A percentile compares a stretch with the other conserved stretches of the same genome.
phyloP scores from a whole-genome alignment of 148 eudicot species.

The Beta vulgaris region DNA sequence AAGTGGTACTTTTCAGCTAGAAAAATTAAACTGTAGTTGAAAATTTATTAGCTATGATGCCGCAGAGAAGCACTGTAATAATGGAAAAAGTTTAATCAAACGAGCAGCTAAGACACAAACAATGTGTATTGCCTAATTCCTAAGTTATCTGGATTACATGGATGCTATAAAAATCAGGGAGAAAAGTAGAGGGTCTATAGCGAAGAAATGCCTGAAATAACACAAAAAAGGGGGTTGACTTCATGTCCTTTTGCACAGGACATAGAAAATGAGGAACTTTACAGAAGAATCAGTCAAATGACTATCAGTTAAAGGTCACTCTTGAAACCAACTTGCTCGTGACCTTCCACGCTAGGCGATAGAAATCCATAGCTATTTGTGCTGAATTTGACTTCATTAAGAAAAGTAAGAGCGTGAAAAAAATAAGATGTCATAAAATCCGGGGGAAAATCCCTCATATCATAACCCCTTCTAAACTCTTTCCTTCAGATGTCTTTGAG shows the following conservation, averaged over 20 bases:
- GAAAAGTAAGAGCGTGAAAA: no score
- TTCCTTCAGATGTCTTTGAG: no score
- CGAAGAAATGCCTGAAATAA: background rate
- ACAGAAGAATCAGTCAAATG: background rate
- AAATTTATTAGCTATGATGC: background rate
- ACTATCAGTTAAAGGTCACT: background rate
- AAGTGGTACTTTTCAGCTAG: background rate
- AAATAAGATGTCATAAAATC: no score
- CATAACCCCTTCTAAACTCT: no score
- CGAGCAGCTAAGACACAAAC: background rate
- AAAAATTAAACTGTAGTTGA: background rate
- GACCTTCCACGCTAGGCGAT: background rate
- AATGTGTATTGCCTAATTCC: background rate
- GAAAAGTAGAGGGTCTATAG: background rate
- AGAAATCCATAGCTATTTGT: background rate
- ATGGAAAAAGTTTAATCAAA: background rate
- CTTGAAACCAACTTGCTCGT: background rate
- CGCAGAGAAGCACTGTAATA: background rate
- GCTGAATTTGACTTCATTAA: background rate
- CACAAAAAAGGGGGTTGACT: background rate
- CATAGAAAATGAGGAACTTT: no score
- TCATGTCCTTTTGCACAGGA: background rate
- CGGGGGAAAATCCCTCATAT: no score
- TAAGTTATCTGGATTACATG: background rate
- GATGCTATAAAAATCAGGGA: background rate